phyloP scores from a whole-genome alignment of 108 stramenopile species.

The Poteriospumella lacustris region DNA sequence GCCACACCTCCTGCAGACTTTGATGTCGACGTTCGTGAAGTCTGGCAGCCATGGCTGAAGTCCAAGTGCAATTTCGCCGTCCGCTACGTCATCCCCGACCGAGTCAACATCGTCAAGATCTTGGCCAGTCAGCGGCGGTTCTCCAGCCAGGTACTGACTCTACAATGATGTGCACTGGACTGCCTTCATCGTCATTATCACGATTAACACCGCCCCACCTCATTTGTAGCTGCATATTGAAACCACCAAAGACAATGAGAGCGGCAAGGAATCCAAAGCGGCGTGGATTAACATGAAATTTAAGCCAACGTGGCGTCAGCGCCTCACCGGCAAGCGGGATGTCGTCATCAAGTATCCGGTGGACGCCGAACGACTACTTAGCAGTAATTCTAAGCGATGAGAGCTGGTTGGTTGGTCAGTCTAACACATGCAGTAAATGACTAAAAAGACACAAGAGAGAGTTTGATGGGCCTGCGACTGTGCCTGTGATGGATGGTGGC shows the following conservation, averaged over 20 bases:
- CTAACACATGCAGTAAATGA: too few relatives aligned
- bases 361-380: too few relatives aligned
- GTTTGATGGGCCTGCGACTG: too few relatives aligned
- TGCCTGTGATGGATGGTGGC: too few relatives aligned
- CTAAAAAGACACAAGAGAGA: too few relatives aligned
- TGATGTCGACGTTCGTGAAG: background rate
- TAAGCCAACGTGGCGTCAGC: background rate
- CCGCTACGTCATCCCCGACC: background rate
- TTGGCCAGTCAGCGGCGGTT: background rate
- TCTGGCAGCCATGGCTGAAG: constrained; percentile 15
- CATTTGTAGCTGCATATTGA: background rate
- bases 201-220: too few relatives aligned
- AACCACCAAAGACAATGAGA: background rate
- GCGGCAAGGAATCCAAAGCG: background rate
- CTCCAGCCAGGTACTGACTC: background rate
- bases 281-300: background rate
- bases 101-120: background rate
- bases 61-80: constrained; percentile 1
- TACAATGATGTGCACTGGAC: background rate
- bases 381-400: too few relatives aligned
- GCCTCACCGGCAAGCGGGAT: background rate
- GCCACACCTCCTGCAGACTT: background rate
- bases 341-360: background rate
- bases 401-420: too few relatives aligned
- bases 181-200: too few relatives aligned